A percentile compares a stretch with the other conserved stretches of the same genome.
Evolutionary conservation across 2,329 filamentous ascomycete genomes (phyloP).

Genomic region (Aspergillus sclerotialis): DNA sequence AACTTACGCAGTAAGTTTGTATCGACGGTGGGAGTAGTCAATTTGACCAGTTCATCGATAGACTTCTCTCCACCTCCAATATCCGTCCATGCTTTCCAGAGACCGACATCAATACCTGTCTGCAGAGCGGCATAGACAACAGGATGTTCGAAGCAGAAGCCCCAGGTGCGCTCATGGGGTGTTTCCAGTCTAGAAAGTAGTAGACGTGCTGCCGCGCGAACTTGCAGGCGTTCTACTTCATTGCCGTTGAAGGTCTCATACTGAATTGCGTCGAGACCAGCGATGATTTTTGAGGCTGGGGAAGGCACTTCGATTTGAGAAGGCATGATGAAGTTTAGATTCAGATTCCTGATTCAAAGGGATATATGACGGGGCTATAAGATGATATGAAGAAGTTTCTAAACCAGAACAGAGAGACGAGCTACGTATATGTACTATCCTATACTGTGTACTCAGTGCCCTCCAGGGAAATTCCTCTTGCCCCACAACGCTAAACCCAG

Average conservation of each 20-base stretch:
- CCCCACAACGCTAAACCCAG: no score
- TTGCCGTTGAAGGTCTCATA: slow-evolving; percentile 9
- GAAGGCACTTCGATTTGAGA: not conserved
- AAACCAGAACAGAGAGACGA: slow-evolving; percentile 1
- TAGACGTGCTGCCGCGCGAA: slow-evolving; percentile 20
- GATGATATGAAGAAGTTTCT: slow-evolving; percentile 3
- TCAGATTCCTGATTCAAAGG: not conserved
- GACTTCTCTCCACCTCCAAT: slow-evolving; percentile 21
- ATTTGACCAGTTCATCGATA: slow-evolving; percentile 19
- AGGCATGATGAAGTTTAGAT: slow-evolving; percentile 1
- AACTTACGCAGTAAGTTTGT: slow-evolving; percentile 22
- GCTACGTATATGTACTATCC: not conserved
- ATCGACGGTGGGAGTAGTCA: slow-evolving; percentile 17
- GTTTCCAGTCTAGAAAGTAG: slow-evolving; percentile 24
- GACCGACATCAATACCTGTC: slow-evolving; percentile 22
- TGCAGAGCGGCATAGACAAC: slow-evolving; percentile 23
- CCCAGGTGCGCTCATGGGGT: slow-evolving; percentile 26
- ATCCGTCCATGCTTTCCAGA: slow-evolving; percentile 25
- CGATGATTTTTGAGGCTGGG: slow-evolving; percentile 6
- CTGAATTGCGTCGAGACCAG: slow-evolving; percentile 12
- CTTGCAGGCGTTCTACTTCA: slow-evolving; percentile 17
- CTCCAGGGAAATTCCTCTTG: not conserved
- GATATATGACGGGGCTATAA: not conserved
- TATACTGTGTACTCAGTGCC: no score
- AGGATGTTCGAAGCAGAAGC: slow-evolving; percentile 23